Conservation (phyloP, 371 early-diverging fungal genomes). For the Mortierella sp. region DNA sequence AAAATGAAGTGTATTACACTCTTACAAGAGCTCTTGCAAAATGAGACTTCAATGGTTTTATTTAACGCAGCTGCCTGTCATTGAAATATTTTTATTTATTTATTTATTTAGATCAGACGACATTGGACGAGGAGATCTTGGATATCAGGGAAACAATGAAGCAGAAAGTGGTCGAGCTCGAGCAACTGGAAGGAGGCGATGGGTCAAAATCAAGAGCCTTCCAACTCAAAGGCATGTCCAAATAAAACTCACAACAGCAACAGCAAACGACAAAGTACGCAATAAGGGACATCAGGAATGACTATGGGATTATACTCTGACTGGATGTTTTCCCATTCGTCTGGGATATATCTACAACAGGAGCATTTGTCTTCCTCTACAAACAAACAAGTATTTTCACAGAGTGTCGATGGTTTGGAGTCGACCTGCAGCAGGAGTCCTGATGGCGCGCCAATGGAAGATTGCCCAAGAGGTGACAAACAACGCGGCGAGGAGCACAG, state of each 20-base stretch:
- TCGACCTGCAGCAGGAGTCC: constrained; percentile 9
- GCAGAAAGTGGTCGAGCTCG: constrained; percentile 60
- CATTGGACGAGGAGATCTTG: constrained; percentile 62
- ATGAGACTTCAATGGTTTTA: background rate
- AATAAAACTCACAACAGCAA: constrained; percentile 3
- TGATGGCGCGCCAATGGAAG: constrained; percentile 33
- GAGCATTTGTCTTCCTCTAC: background rate
- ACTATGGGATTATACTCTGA: background rate
- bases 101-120: constrained; percentile 59
- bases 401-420: background rate
- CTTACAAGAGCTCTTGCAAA: no score
- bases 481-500: constrained; percentile 56
- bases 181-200: constrained; percentile 65
- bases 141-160: constrained; percentile 62
- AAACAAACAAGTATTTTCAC: background rate
- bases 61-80: background rate
- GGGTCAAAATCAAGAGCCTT: constrained; percentile 47
- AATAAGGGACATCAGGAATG: background rate
- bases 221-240: constrained; percentile 50
- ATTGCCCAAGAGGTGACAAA: constrained; percentile 42
- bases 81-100: no score
- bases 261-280: background rate
- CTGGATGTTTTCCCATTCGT: background rate
- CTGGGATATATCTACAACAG: background rate
- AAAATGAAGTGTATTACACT: no score